Evolutionary conservation across 2,329 filamentous ascomycete genomes (phyloP).

Genomic region (Pseudogymnoascus verrucosus): DNA sequence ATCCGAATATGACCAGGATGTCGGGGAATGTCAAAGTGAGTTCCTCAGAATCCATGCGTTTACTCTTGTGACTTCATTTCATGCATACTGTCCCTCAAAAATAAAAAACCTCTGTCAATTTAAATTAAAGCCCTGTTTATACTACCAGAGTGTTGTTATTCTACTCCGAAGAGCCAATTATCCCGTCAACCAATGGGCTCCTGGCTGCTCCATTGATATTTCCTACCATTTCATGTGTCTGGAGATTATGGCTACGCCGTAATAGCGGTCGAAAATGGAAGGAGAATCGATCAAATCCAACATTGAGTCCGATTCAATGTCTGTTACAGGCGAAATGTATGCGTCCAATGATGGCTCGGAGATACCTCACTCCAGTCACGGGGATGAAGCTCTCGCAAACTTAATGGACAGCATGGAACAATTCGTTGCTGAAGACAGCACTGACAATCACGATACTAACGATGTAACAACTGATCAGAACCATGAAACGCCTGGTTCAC

Average conservation of each 20-base stretch:
- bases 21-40: neutral
- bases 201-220: neutral
- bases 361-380: neutral
- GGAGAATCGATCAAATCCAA: neutral
- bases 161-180: neutral
- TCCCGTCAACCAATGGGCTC: neutral
- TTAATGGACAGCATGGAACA: neutral
- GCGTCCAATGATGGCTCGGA: neutral
- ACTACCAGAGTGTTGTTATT: neutral
- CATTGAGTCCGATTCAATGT: neutral
- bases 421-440: neutral
- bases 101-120: neutral
- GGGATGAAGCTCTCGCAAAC: neutral
- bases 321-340: neutral
- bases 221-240: neutral
- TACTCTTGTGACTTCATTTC: neutral
- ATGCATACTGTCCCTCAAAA: neutral
- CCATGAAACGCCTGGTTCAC: neutral
- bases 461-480: neutral
- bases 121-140: neutral
- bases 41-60: neutral
- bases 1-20: slow-evolving; percentile 1
- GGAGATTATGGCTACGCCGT: neutral
- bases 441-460: neutral
- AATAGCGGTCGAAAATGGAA: neutral